Evolutionary conservation across 106 monocot genomes (phyloP).

Genomic region (Amphibolis antarctica): DNA sequence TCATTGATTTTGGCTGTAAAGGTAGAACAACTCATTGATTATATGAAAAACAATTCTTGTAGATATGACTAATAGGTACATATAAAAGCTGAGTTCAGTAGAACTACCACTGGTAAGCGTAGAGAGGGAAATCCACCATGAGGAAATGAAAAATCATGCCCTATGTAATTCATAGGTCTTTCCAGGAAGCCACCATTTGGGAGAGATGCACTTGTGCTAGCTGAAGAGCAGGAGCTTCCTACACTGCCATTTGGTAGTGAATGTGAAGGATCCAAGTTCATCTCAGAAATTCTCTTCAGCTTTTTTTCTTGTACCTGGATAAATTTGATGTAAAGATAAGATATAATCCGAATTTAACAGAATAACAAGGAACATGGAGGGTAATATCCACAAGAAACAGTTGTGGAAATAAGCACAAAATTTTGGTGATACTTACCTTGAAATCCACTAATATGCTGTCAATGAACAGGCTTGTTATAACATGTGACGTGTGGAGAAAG

Average conservation of each 20-base stretch:
- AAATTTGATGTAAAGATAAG: background rate
- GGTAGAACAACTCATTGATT: no score
- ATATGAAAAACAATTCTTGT: no score
- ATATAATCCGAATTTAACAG: background rate
- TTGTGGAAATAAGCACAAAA: no score
- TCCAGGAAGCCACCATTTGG: slow-evolving; percentile 72
- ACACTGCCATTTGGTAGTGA: slow-evolving; percentile 15
- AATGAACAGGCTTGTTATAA: no score
- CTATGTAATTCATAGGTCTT: slow-evolving; percentile 26
- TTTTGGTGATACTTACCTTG: no score
- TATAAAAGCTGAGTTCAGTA: background rate
- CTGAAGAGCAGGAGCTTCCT: slow-evolving; percentile 30
- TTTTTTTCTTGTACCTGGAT: slow-evolving; percentile 33
- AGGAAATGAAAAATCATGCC: slow-evolving; percentile 65
- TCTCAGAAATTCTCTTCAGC: slow-evolving; percentile 21
- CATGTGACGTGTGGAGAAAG: no score
- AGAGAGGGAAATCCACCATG: slow-evolving; percentile 73
- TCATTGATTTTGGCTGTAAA: no score
- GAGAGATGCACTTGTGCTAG: slow-evolving; percentile 23
- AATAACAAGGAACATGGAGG: background rate
- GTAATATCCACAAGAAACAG: no score
- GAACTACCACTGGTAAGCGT: slow-evolving; percentile 92
- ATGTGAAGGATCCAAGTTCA: slow-evolving; percentile 23
- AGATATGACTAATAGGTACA: no score
- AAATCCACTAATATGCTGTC: no score